Percentiles rank a stretch among this genome's conserved stretches.
Conservation (phyloP, 73 alveolate species). For the Paramecium biaurelia region DNA sequence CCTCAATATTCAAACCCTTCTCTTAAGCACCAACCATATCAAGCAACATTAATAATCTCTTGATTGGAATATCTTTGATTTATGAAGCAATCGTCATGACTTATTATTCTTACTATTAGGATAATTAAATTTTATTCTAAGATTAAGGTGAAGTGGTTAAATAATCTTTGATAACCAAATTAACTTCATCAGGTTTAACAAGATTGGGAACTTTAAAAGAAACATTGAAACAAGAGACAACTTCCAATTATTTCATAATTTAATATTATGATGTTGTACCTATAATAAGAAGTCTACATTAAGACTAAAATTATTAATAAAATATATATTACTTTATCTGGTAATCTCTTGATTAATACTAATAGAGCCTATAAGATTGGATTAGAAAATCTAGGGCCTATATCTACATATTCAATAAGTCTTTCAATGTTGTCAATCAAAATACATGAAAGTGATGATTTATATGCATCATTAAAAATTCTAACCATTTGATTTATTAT, state of each 20-base stretch:
- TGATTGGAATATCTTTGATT: slow-evolving; percentile 40
- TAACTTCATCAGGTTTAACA: background rate
- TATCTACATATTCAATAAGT: slow-evolving; percentile 96
- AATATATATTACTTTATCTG: slow-evolving; percentile 87
- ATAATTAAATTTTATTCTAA: background rate
- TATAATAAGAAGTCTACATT: background rate
- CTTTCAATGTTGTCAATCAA: slow-evolving; percentile 99
- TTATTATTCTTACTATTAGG: background rate
- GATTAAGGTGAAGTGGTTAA: background rate
- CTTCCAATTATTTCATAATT: slow-evolving; percentile 92
- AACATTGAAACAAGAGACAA: slow-evolving; percentile 81
- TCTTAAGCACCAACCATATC: slow-evolving; percentile 55
- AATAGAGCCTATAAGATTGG: slow-evolving; percentile 94
- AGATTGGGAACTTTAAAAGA: slow-evolving; percentile 56
- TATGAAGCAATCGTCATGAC: background rate
- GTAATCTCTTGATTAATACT: slow-evolving; percentile 94
- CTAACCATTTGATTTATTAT: slow-evolving; percentile 80
- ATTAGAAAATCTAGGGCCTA: slow-evolving; percentile 99
- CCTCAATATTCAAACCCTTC: slow-evolving; percentile 28
- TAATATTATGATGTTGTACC: slow-evolving; percentile 49
- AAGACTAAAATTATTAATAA: background rate
- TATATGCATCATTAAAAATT: slow-evolving; percentile 99
- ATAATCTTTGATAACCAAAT: slow-evolving; percentile 13
- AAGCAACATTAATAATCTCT: slow-evolving; percentile 45
- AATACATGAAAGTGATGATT: slow-evolving; percentile 81